Base-by-base conservation (phyloP, 352 stramenopile species). In the Globisporangium carolinianum region DNA sequence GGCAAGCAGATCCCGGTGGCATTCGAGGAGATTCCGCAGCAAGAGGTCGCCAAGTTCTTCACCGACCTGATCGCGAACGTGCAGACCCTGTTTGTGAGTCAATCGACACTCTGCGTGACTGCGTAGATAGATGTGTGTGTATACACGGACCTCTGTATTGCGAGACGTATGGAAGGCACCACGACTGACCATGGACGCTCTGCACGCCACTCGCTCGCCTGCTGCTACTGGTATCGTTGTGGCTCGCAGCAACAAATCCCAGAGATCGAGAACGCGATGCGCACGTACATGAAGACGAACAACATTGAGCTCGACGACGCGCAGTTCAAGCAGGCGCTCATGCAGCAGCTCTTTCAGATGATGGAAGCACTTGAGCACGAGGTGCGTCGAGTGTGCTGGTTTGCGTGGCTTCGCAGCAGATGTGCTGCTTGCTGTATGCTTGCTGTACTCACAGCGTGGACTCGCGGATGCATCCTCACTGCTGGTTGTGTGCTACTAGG, bases 301-400 rank as follows among this genome's bases (percentile, higher is more conserved):
- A 86, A 82, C 55, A 69, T 84, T 1, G 67, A 86, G 60, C 57
- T 87, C 9, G 72, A 68, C 42, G 82, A 91, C 35, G 76, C 67
- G n/a, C 73, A 89, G 60, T 86, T 89, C 66, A 75, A 88, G 70
- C 82, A 89, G 57, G 72, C 74, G 36, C 69, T 89, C 58, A 70
- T 87, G 57, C 70, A 81, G 66, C 77, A 91, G 66, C 60, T 91
- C 57, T 91, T 86, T 63, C 67, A 86, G 53, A 79, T 79, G 65
- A 83, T 91, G 66, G 76, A 91, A 57, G 69, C 61, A 15, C 65
- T 89, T 45, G 82, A 91, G 72, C 61, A 76, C 55, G 64, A 83
- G 59, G 62, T 68, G 45, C 42, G 61, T 12, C 4, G 38, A 43
- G 12, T 14, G 6, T 10, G n/a, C n/a, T n/a, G n/a, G n/a, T n/a